Evolutionary conservation across 495 filamentous ascomycete genomes (phyloP), one percentile per base, ranked within the genome.

Genomic region (Viridothelium virens): DNA sequence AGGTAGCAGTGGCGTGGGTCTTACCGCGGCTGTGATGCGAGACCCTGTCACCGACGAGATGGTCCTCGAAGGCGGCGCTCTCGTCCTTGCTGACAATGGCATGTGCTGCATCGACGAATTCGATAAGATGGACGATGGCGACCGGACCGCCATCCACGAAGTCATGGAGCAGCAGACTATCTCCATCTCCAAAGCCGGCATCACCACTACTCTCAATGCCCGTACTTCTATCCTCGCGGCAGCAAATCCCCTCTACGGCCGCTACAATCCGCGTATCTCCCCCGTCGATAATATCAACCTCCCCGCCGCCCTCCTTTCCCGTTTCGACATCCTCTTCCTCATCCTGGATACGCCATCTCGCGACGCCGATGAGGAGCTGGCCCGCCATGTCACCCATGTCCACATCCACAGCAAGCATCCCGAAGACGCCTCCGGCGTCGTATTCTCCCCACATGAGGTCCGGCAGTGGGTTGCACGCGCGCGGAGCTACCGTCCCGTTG

Each of bases 121-220:
- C 74, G 94, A 98, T 82, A 98, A 98, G 79, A 98, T 98, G 94
- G 95, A 97, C 74, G 94, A 98, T 74, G 83, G 85, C 64, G 95
- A 97, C 76, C 85, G 94, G 66, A 97, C 94, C 0, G 95, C 95
- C 38, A 97, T 98, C 73, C 94, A 98, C 83, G 94, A 98, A 86
- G 94, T 98, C 38, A 98, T 98, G 94, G 94, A 98, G 73, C 94
- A 98, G 75, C 94, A 98, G 77, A 98, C 94, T 62, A 98, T 98
- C 66, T 96, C 91, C 65, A 97, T 98, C 70, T 96, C 92, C 69
- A 98, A 98, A 81, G 94, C 94, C 18, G 94, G 94, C 67, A 98
- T 98, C 75, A 94, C 86, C 53, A 98, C 94, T 12, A 92, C 92
- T 0, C 85, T 98, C 46, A 98, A 98, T 72, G 94, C 94, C 2